These are phyloP conservation scores for Rubia peregrina DNA, from an alignment of 305 asterid genomes.

Conservation along the genomic window DNA sequence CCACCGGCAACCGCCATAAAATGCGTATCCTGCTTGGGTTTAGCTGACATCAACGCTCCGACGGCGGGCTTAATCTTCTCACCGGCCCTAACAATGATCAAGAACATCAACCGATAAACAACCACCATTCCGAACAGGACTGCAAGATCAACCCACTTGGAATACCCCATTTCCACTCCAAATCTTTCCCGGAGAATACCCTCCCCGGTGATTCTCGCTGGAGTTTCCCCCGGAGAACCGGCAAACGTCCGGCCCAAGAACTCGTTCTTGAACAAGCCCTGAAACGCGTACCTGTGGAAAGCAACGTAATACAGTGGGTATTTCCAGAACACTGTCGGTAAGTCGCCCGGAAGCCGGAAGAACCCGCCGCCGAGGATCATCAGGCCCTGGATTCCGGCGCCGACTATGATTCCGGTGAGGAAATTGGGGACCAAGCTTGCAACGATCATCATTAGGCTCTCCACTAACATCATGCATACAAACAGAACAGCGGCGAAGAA, in stretches of 20 bases:
- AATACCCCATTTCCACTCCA: slow-evolving; percentile 21
- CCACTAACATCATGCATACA: slow-evolving; percentile 25
- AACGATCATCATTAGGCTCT: slow-evolving; percentile 27
- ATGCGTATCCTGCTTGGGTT: slow-evolving; percentile 2
- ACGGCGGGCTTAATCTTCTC: slow-evolving; percentile 15
- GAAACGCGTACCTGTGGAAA: slow-evolving; percentile 24
- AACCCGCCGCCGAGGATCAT: slow-evolving; percentile 29
- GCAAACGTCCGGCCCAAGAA: slow-evolving; percentile 18
- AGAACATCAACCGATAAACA: slow-evolving; percentile 19
- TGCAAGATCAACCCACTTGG: slow-evolving; percentile 25
- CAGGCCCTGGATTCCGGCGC: slow-evolving; percentile 26
- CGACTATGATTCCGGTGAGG: slow-evolving; percentile 26
- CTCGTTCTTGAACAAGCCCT: slow-evolving; percentile 30
- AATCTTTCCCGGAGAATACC: slow-evolving; percentile 15
- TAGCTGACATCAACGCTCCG: neutral
- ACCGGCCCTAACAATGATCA: slow-evolving; percentile 10
- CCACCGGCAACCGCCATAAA: neutral
- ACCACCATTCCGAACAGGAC: slow-evolving; percentile 19
- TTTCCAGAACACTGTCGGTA: slow-evolving; percentile 22
- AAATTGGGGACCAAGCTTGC: slow-evolving; percentile 28
- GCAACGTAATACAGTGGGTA: slow-evolving; percentile 24
- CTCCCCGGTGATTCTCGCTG: slow-evolving; percentile 13
- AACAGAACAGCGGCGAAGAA: slow-evolving; percentile 18
- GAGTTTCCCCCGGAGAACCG: neutral
- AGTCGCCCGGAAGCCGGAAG: slow-evolving; percentile 20